Conservation (phyloP, 768 basidiomycete genomes). For the Rhodotorula toruloides region DNA sequence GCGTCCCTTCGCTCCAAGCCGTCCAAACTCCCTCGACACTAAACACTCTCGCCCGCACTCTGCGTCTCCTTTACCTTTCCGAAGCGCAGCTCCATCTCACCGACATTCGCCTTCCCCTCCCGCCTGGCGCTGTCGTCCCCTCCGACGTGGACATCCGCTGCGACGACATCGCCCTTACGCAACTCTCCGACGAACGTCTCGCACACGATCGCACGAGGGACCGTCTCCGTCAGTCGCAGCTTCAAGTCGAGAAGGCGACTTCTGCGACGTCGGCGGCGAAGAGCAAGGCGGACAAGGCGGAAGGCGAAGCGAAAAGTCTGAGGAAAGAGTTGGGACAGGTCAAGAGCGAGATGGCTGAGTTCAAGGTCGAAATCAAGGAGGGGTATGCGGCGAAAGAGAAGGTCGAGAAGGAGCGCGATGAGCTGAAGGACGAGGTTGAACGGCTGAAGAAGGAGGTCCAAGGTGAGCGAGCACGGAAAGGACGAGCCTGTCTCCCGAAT, state of each 20-base stretch:
- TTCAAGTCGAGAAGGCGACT: not conserved
- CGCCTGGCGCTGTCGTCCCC: not conserved
- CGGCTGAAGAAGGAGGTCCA: slow-evolving; percentile 2
- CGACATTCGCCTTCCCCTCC: not conserved
- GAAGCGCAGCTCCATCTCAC: slow-evolving; percentile 7
- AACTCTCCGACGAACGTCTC: not conserved
- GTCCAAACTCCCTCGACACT: not conserved
- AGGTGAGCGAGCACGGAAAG: not conserved
- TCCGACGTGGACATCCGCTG: slow-evolving; percentile 15
- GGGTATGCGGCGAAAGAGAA: not conserved
- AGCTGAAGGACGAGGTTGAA: not conserved
- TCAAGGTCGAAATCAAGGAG: not conserved
- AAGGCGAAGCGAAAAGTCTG: slow-evolving; percentile 5
- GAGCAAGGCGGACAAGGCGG: not conserved
- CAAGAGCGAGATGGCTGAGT: not conserved
- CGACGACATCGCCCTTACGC: not conserved
- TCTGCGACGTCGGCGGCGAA: not conserved
- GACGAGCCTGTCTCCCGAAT: not conserved
- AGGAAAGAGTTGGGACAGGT: not conserved
- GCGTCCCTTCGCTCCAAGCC: no score
- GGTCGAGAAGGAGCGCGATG: not conserved
- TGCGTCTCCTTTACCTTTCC: slow-evolving; percentile 13
- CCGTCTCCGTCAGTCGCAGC: not conserved
- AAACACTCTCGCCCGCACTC: not conserved
- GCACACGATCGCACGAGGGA: not conserved